Evolutionary conservation across 2,329 filamentous ascomycete species (phyloP), one percentile per base, ranked within the genome.

Genomic region (Aspergillus quadricinctus): DNA sequence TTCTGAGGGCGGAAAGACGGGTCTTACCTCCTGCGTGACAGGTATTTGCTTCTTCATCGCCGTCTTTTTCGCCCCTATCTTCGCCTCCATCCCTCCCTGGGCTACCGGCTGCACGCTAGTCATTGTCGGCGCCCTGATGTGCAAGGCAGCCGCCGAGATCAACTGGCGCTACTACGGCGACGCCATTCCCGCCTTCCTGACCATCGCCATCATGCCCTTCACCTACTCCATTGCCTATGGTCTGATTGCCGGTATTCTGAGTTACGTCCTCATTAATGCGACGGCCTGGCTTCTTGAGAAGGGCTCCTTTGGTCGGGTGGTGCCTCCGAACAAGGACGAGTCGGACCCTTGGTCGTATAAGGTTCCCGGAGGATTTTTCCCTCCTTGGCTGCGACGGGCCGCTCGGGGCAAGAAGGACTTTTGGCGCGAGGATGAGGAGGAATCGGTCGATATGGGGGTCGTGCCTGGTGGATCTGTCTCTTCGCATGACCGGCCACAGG

Each of bases 141-240:
- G 88, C 55, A 83, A 85, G 59, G 82, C 89, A 1, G 88, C 89
- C 11, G 84, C 83, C 17, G 88, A 94, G 61, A 92, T 96, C 78
- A 96, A 96, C 80, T 96, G 91, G 91, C 80, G 80, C 49, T 95
- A 96, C 74, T 80, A 90, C 58, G 90, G 90, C 52, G 91, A 96
- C 70, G 87, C 89, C 1, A 81, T 95, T 25, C 91, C 91, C 0
- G 90, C 91, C 3, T 95, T 95, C 76, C 78, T 95, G 37, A 92
- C 89, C 51, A 88, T 96, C 61, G 85, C 87, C 56, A 77, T 92
- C 58, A 95, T 96, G 91, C 90, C 91, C 0, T 94, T 95, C 75
- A 92, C 89, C 1, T 96, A 94, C 78, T 90, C 86, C 43, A 94
- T 95, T 67, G 89, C 91, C 11, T 89, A 95, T 67, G 91, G 91